Conservation (phyloP, 2,329 filamentous ascomycete genomes). For the Claviceps fusiformis region DNA sequence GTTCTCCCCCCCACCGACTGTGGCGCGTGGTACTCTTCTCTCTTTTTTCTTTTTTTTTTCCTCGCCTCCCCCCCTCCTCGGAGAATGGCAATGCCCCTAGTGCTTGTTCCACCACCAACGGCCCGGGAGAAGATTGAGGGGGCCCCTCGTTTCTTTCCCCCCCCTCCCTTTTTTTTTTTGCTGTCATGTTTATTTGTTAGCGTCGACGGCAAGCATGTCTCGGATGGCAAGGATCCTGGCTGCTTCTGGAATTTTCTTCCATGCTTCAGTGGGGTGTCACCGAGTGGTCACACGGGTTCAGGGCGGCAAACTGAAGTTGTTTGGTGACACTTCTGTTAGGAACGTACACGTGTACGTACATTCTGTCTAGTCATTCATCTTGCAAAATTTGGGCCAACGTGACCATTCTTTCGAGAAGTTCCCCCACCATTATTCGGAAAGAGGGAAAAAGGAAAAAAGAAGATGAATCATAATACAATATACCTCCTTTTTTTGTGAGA, state of each 20-base stretch:
- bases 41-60: too few species aligned
- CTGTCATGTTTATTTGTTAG: background rate
- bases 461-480: background rate
- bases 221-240: background rate
- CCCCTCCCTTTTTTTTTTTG: too few species aligned
- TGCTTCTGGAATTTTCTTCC: slow-evolving; percentile 2
- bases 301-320: background rate
- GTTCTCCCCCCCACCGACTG: background rate
- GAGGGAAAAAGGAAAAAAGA: too few species aligned
- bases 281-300: background rate
- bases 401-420: too few species aligned
- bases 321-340: background rate
- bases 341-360: background rate
- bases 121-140: background rate
- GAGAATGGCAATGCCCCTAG: background rate
- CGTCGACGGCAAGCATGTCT: background rate
- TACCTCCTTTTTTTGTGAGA: background rate
- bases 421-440: background rate
- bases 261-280: slow-evolving; percentile 1
- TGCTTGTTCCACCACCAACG: background rate
- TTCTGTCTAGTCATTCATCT: background rate
- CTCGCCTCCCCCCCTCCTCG: background rate
- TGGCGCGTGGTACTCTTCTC: background rate
- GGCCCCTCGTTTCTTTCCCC: background rate
- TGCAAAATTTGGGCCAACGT: background rate